phyloP scores from a whole-genome alignment of 106 monocot species.

The Dioscorea alata region DNA sequence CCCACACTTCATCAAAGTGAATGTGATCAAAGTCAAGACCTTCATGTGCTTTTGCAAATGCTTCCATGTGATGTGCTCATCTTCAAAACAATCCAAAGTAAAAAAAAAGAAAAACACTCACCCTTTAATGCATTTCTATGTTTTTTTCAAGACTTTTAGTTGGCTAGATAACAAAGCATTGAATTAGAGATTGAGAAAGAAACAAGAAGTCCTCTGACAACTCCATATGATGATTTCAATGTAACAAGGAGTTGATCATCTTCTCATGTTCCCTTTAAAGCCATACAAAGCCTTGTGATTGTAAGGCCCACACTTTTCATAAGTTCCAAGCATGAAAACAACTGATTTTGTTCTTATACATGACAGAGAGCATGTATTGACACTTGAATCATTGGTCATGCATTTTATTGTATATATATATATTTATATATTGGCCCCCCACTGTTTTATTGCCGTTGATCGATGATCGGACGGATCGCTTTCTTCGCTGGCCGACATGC shows the following conservation, averaged over 20 bases:
- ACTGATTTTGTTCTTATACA: background rate
- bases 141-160: slow-evolving; percentile 12
- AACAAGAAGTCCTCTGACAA: slow-evolving; percentile 1
- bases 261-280: slow-evolving; percentile 18
- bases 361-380: background rate
- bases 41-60: slow-evolving; percentile 3
- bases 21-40: background rate
- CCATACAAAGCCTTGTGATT: slow-evolving; percentile 21
- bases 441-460: too few species aligned
- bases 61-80: slow-evolving; percentile 2
- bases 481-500: too few species aligned
- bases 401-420: background rate
- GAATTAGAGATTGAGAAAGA: background rate
- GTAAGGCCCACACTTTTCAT: slow-evolving; percentile 15
- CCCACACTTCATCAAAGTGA: too few species aligned
- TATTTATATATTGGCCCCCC: too few species aligned
- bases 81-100: background rate
- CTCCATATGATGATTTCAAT: slow-evolving; percentile 17
- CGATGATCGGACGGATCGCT: too few species aligned
- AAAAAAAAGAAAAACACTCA: background rate
- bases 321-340: background rate
- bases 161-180: slow-evolving; percentile 18
- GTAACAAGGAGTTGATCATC: slow-evolving; percentile 20
- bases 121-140: background rate
- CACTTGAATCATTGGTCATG: slow-evolving; percentile 1